phyloP scores from a whole-genome alignment of 768 basidiomycete species.

The Auriculariales sp. region DNA sequence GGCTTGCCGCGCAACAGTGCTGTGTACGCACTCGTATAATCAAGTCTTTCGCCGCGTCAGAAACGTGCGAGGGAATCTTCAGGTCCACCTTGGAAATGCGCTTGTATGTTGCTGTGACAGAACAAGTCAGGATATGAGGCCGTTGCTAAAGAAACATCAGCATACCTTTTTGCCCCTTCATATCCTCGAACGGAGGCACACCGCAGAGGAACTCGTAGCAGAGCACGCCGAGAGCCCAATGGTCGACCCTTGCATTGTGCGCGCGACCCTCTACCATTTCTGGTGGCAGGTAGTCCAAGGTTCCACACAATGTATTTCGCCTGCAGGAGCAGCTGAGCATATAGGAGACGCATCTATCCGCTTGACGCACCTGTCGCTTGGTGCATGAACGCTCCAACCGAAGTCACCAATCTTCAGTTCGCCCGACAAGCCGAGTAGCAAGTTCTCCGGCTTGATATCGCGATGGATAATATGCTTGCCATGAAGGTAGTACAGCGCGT shows the following conservation, averaged over 20 bases:
- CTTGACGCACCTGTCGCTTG: slow-evolving; percentile 45
- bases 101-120: slow-evolving; percentile 79
- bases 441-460: slow-evolving; percentile 97
- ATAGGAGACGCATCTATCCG: neutral
- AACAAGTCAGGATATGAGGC: too few species aligned
- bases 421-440: slow-evolving; percentile 86
- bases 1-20: neutral
- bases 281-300: slow-evolving; percentile 90
- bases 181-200: slow-evolving; percentile 74
- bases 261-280: slow-evolving; percentile 95
- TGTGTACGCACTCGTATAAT: slow-evolving; percentile 36
- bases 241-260: slow-evolving; percentile 82
- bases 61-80: slow-evolving; percentile 40
- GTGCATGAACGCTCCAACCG: slow-evolving; percentile 97
- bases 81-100: slow-evolving; percentile 84
- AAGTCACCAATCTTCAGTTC: slow-evolving; percentile 98
- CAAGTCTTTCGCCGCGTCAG: slow-evolving; percentile 51
- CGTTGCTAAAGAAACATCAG: too few species aligned
- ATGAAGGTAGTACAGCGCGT: slow-evolving; percentile 85
- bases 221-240: slow-evolving; percentile 95
- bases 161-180: slow-evolving; percentile 60
- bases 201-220: slow-evolving; percentile 91
- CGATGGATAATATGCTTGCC: slow-evolving; percentile 95
- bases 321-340: slow-evolving; percentile 8
- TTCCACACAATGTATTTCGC: slow-evolving; percentile 85